These are phyloP conservation scores for Diplodia sapinea DNA, from an alignment of 2,329 filamentous ascomycete species.

Conservation along the genomic window DNA sequence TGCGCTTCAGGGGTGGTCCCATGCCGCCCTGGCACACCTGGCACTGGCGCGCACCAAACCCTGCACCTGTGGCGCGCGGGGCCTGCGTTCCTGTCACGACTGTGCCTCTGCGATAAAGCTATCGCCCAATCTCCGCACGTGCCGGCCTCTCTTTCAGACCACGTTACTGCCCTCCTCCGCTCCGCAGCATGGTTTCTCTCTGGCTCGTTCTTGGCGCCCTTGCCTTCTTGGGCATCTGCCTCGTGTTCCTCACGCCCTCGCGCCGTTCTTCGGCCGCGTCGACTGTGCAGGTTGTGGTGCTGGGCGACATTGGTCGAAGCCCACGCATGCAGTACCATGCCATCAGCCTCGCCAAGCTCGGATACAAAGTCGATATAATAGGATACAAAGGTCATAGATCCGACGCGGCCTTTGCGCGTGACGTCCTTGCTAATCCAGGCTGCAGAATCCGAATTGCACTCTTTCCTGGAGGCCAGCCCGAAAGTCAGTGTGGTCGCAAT, in stretches of 20 bases:
- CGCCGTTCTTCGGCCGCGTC: not conserved
- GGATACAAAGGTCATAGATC: constrained; percentile 74
- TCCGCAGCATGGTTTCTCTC: constrained; percentile 35
- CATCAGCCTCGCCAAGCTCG: constrained; percentile 83
- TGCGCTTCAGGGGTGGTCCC: constrained; percentile 22
- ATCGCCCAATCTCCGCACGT: constrained; percentile 1
- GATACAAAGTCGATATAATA: constrained; percentile 80
- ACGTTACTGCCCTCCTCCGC: constrained; percentile 10
- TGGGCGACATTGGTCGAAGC: constrained; percentile 93
- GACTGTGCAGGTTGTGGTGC: constrained; percentile 81
- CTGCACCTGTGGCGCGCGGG: constrained; percentile 24
- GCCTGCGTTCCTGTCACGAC: not conserved
- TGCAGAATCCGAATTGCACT: constrained; percentile 78
- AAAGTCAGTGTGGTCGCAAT: constrained; percentile 75
- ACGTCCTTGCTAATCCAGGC: not conserved
- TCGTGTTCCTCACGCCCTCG: constrained; percentile 54
- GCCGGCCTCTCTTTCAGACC: constrained; percentile 16
- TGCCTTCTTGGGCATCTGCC: constrained; percentile 55
- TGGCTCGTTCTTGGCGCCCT: constrained; percentile 49
- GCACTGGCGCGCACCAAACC: not conserved
- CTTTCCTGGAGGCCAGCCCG: constrained; percentile 72
- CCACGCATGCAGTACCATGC: constrained; percentile 99
- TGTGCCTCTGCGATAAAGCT: too few species aligned
- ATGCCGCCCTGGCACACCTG: not conserved
- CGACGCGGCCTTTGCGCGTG: constrained; percentile 6